Evolutionary conservation across 305 asterid genomes (phyloP).

Genomic region (Plantago coronopus): DNA sequence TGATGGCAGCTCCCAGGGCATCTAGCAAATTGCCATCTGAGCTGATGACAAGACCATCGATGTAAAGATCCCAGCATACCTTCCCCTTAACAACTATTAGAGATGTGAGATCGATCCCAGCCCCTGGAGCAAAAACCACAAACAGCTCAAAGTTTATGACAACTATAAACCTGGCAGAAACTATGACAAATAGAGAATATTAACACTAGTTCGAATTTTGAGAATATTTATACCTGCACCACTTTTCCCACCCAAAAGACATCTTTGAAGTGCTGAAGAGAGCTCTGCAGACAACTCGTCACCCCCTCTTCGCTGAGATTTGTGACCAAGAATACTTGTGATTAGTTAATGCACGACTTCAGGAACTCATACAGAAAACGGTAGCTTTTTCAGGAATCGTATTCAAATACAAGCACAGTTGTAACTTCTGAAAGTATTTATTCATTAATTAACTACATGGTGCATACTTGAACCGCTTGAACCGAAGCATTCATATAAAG

Average conservation of each 20-base stretch:
- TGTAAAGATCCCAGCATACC: conserved; percentile 92
- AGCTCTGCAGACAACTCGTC: conserved; percentile 79
- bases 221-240: conserved; percentile 58
- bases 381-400: not conserved
- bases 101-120: conserved; percentile 79
- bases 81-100: conserved; percentile 73
- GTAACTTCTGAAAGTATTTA: not conserved
- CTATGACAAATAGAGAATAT: not conserved
- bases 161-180: not conserved
- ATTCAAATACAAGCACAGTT: not conserved
- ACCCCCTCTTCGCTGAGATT: conserved; percentile 79
- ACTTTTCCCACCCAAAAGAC: conserved; percentile 87
- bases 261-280: conserved; percentile 66
- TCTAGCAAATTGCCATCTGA: conserved; percentile 90
- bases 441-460: not conserved
- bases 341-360: not conserved
- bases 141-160: not conserved
- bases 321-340: conserved; percentile 7
- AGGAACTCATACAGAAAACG: not conserved
- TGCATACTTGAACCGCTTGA: no score
- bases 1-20: conserved; percentile 84
- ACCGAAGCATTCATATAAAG: not conserved
- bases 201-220: not conserved
- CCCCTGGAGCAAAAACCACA: conserved; percentile 44
- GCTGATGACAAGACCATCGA: conserved; percentile 80